Conservation (phyloP, 202 grass and related monocot genomes). For the Setaria italica region DNA sequence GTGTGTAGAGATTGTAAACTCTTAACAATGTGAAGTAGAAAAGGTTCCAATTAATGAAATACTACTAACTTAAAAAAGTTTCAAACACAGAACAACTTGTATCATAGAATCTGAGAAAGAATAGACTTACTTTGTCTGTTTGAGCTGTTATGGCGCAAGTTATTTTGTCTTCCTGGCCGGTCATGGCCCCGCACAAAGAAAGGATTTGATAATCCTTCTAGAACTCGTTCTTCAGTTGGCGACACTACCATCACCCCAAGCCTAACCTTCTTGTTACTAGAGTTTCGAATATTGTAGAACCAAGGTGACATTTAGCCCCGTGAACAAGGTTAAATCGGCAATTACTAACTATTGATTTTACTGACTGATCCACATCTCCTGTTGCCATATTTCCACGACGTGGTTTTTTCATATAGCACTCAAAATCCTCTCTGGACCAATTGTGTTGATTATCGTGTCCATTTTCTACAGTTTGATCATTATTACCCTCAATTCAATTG, state of each 20-base stretch:
- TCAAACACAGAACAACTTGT: not conserved
- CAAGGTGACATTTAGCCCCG: not conserved
- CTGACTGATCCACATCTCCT: not conserved
- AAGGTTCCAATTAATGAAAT: not conserved
- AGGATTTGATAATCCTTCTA: constrained; percentile 30
- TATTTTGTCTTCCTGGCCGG: not conserved
- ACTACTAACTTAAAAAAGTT: not conserved
- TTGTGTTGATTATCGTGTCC: not conserved
- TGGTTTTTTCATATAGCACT: not conserved
- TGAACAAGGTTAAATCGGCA: not conserved
- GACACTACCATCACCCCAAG: constrained; percentile 10
- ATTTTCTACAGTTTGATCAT: not conserved
- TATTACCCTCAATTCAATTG: not conserved
- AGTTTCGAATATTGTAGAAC: not conserved
- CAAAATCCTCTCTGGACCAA: not conserved
- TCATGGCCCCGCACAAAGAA: constrained; percentile 4
- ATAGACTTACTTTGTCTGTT: not conserved
- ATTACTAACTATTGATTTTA: not conserved
- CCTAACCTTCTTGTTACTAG: not conserved
- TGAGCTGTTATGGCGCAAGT: not conserved
- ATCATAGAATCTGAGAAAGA: not conserved
- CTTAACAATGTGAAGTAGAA: not conserved
- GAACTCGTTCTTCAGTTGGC: not conserved
- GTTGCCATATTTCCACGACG: no score
- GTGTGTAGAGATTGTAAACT: no score